phyloP scores from a whole-genome alignment of 805 yeast species.

The Metschnikowia similis region DNA sequence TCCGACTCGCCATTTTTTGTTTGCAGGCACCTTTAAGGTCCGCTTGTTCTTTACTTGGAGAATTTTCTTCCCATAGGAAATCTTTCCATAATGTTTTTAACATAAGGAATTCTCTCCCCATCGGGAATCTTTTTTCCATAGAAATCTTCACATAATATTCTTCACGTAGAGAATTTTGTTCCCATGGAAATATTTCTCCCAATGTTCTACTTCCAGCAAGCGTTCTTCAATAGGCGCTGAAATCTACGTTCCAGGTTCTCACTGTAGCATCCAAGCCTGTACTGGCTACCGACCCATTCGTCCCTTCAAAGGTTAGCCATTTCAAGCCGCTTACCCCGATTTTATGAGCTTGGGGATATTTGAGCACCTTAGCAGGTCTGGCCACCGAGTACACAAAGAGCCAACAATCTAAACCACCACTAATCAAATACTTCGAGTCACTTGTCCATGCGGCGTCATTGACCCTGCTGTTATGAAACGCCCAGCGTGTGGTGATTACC shows the following conservation, averaged over 20 bases:
- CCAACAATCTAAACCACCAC: constrained; percentile 82
- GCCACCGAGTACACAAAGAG: constrained; percentile 75
- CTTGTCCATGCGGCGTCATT: constrained; percentile 74
- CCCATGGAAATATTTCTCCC: background rate
- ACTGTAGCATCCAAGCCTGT: constrained; percentile 81
- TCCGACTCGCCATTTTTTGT: too few species aligned
- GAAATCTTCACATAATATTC: too few species aligned
- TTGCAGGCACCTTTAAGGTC: too few species aligned
- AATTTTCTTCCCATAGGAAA: too few species aligned
- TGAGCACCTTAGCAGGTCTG: constrained; percentile 72
- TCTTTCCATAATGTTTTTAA: too few species aligned
- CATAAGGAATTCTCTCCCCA: too few species aligned
- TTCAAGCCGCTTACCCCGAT: constrained; percentile 75
- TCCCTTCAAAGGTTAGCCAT: constrained; percentile 52
- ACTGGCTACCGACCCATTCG: constrained; percentile 46
- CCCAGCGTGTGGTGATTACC: constrained; percentile 85
- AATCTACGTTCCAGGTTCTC: constrained; percentile 61
- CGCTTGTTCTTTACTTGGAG: too few species aligned
- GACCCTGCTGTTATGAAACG: constrained; percentile 85
- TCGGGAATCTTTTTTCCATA: too few species aligned
- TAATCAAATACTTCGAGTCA: constrained; percentile 67
- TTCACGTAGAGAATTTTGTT: background rate
- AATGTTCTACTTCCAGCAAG: background rate
- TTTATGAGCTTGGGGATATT: constrained; percentile 76
- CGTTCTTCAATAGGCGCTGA: constrained; percentile 11